phyloP scores from a whole-genome alignment of 352 stramenopile species.

The Pythium vanterpoolii region DNA sequence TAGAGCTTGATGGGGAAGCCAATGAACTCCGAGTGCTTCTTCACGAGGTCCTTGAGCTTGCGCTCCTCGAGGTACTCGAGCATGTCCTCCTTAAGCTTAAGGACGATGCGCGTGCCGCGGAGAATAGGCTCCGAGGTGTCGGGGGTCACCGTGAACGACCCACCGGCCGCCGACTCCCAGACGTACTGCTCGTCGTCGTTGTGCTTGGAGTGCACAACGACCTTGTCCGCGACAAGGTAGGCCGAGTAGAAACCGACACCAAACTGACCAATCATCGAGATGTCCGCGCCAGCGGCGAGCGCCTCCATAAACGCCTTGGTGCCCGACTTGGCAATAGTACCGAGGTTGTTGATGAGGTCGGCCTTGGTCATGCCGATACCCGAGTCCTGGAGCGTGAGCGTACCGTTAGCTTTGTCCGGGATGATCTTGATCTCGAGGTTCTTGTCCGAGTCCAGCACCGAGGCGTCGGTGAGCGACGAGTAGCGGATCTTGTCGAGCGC shows the following conservation, averaged over 20 bases:
- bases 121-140: constrained; percentile 86
- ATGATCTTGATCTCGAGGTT: constrained; percentile 99
- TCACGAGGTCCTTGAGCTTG: constrained; percentile 98
- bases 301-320: constrained; percentile 99
- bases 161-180: constrained; percentile 97
- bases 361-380: constrained; percentile 99
- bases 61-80: constrained; percentile 98
- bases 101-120: constrained; percentile 94
- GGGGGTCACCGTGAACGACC: constrained; percentile 96
- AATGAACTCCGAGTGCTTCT: constrained; percentile 99
- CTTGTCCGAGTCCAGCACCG: constrained; percentile 95
- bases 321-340: constrained; percentile 99
- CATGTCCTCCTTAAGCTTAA: constrained; percentile 99
- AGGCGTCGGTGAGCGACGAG: constrained; percentile 94
- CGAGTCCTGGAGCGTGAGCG: constrained; percentile 97
- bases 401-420: constrained; percentile 99
- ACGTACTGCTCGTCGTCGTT: constrained; percentile 98
- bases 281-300: constrained; percentile 95
- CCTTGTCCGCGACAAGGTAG: constrained; percentile 99
- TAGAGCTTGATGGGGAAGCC: constrained; percentile 99
- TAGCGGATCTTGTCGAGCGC: constrained; percentile 98
- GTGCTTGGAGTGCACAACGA: constrained; percentile 98
- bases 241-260: constrained; percentile 99
- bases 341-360: constrained; percentile 99
- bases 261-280: constrained; percentile 99